Evolutionary conservation across 345 rosid species (phyloP).

Genomic region (Eucalyptus urophylla): DNA sequence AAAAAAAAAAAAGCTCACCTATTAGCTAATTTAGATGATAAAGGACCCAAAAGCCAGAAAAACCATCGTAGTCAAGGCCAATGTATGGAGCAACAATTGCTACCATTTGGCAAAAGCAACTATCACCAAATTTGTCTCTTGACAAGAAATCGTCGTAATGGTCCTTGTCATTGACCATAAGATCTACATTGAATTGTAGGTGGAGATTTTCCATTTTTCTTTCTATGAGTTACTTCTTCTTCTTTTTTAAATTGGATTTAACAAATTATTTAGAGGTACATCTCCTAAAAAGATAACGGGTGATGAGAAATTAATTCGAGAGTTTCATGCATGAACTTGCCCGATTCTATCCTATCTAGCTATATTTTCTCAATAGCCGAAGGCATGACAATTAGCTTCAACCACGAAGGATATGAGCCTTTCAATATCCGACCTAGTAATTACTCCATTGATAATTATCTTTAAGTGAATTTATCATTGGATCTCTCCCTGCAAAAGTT

Average conservation of each 20-base stretch:
- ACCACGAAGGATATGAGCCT: too few relatives aligned
- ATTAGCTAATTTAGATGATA: not conserved
- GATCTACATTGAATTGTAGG: not conserved
- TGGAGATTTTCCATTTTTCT: not conserved
- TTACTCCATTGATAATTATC: too few relatives aligned
- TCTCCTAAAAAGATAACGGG: fast-evolving
- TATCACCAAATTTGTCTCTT: not conserved
- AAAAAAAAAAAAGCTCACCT: not conserved
- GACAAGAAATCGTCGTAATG: not conserved
- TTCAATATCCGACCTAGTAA: too few relatives aligned
- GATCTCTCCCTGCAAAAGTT: too few relatives aligned
- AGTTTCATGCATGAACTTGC: not conserved
- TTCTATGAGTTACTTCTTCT: not conserved
- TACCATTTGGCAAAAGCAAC: not conserved
- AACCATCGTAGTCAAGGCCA: not conserved
- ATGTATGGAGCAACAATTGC: not conserved
- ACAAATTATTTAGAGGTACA: not conserved
- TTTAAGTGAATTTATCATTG: too few relatives aligned
- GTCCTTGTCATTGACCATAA: fast-evolving
- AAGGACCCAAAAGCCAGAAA: not conserved
- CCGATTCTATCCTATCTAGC: too few relatives aligned
- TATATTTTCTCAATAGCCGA: too few relatives aligned
- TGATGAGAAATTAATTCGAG: not conserved
- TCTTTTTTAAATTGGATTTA: not conserved
- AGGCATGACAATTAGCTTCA: too few relatives aligned